These are phyloP conservation scores for Globisporangium carolinianum DNA, from an alignment of 352 stramenopile species.

Conservation along the genomic window DNA sequence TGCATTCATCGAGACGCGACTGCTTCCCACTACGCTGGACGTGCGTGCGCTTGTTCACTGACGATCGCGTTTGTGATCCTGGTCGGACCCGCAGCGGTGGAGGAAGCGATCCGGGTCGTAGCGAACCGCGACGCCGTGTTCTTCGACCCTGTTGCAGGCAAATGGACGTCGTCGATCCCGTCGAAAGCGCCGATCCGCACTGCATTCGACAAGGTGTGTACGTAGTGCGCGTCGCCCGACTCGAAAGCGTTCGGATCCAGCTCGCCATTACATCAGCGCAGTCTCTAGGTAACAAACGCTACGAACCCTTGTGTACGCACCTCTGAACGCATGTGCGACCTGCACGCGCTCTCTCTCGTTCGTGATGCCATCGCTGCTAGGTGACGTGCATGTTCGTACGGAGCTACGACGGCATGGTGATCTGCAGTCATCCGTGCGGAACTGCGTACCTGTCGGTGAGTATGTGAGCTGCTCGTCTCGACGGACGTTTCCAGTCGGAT, in stretches of 20 bases:
- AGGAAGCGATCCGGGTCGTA: conserved; percentile 44
- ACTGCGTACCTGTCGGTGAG: conserved; percentile 44
- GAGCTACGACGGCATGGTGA: conserved; percentile 39
- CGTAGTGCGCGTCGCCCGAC: no score
- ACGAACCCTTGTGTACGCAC: neutral
- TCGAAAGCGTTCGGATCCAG: neutral
- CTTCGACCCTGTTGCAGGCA: conserved; percentile 28
- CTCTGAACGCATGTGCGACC: no score
- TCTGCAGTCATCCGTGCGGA: conserved; percentile 36
- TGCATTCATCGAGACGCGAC: no score
- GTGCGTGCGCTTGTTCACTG: neutral
- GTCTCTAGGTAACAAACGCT: no score
- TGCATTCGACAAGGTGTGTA: conserved; percentile 37
- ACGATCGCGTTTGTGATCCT: neutral
- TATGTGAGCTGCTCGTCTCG: neutral
- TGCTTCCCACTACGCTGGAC: no score
- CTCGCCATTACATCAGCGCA: no score
- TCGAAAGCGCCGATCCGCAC: conserved; percentile 34
- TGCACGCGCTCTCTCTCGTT: neutral
- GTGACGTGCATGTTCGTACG: conserved; percentile 33
- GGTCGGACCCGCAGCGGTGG: conserved; percentile 20
- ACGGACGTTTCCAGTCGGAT: no score
- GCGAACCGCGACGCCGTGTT: conserved; percentile 41
- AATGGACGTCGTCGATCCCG: conserved; percentile 39
- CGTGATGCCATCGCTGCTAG: conserved; percentile 12